Base-by-base conservation (phyloP, 768 basidiomycete species). In the Harrya chromipes region DNA sequence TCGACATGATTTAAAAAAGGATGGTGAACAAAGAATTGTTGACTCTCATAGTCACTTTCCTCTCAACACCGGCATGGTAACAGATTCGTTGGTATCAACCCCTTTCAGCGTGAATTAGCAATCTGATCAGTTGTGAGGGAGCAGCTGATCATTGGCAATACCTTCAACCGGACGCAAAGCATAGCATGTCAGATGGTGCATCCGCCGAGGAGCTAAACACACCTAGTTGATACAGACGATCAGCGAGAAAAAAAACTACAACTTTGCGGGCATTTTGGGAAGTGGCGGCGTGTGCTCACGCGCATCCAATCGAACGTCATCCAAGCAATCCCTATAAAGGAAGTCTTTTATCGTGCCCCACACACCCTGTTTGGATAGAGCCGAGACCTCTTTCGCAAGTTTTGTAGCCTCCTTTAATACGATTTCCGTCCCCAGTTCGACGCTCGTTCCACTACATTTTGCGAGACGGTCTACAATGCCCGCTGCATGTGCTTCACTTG, bases 301-400 rank as follows among this genome's bases (percentile, higher is more conserved):
- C 10, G 55, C 52, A 42, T 61, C 60, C 49, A 54, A 41, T 12
- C 49, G 55, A 14, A 80, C 72, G 9, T 60, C 58, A 42, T 78
- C 69, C 44, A 87, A 61, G 16, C 76, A 74, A 45, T 81, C 78
- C 38, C 71, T 72, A 62, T 86, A 85, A 8, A 88, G 54, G 54
- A 80, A 77, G 19, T 61, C 61, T 83, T 85, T 88, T 61, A 88
- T 85, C 44, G 84, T 43, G 9, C 87, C 88, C 83, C 83, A 90
- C 16, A 81, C 85, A 12, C 86, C 85, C 5, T 64, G 65, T 31
- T 73, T 68, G 8, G 87, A 80, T 52, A 81, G 74, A 24, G 49
- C 65, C 34, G 77, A 72, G 47, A 84, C 69, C 37, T 69, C 61
- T 21, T 78, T 74, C 4, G 82, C 90, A 20, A 90, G 58, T 55